These are phyloP conservation scores for Arthrobotrys megalospora DNA, from an alignment of 2,329 filamentous ascomycete genomes.

Conservation along the genomic window DNA sequence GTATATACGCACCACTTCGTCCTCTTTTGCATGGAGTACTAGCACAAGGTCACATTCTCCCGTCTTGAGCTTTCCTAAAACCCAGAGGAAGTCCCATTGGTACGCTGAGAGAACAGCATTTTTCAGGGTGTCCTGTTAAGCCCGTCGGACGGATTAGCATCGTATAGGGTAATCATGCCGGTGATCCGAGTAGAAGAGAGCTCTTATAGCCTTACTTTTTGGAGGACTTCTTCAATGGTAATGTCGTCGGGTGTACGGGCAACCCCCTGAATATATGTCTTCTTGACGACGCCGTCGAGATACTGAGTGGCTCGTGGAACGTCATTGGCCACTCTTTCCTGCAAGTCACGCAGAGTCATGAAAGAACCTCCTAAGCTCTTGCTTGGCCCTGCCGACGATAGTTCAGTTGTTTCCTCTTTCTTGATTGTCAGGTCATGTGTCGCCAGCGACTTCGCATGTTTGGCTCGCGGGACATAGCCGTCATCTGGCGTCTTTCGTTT, in stretches of 20 bases:
- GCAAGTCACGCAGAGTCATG: conserved; percentile 45
- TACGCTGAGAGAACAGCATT: conserved; percentile 89
- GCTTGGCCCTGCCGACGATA: conserved; percentile 57
- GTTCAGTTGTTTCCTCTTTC: conserved; percentile 40
- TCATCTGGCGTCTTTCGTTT: conserved; percentile 50
- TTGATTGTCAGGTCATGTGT: conserved; percentile 28
- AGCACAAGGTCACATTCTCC: conserved; percentile 71
- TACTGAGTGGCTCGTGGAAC: conserved; percentile 67
- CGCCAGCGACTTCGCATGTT: conserved; percentile 48
- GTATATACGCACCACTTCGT: conserved; percentile 67
- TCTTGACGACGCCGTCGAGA: conserved; percentile 79
- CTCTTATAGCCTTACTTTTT: conserved; percentile 69
- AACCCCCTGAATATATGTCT: conserved; percentile 81
- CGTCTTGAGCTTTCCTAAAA: conserved; percentile 79
- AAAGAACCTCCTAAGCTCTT: conserved; percentile 55
- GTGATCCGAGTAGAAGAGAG: conserved; percentile 14
- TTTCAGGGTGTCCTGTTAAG: conserved; percentile 73
- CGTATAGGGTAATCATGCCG: conserved; percentile 17
- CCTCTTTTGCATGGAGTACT: conserved; percentile 74
- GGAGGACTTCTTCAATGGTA: conserved; percentile 87
- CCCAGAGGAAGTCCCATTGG: conserved; percentile 86
- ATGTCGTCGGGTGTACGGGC: conserved; percentile 78
- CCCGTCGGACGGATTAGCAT: conserved; percentile 28
- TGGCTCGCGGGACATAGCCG: conserved; percentile 68
- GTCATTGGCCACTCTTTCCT: conserved; percentile 49